Evolutionary conservation across 2,329 filamentous ascomycete genomes (phyloP), one percentile per base, ranked within the genome.

Genomic region (Penicillium sp.): DNA sequence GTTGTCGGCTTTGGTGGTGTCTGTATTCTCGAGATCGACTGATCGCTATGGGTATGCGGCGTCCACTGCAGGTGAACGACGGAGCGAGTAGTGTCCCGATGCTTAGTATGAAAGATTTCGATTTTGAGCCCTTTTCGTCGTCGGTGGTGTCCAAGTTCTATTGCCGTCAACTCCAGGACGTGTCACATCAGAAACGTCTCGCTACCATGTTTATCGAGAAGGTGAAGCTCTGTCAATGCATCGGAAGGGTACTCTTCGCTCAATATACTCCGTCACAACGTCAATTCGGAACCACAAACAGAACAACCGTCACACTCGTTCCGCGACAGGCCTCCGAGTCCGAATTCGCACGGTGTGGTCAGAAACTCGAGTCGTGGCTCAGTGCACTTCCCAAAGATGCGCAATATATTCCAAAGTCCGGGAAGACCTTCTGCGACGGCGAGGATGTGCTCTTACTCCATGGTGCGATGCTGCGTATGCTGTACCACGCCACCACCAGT

Each of bases 1-100:
- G 89, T 81, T 91, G 90, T 69, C 80, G 89, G 33, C 88, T 95
- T 54, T 95, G 90, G 90, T 95, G 90, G 90, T 92, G 88, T 22
- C 88, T 89, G 55, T 95, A 92, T 64, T 93, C 95, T 82, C 85
- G 89, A 35, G 90, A 95, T 69, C 86, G 89, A 31, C 79, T 95
- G 16, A 88, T 95, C 52, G 90, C 90, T 1, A 78, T 95, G 31
- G 90, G 90, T 41, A 91, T 95, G 87, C 82, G 90, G 39, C 82
- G 90, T 33, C 90, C 89, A 2, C 92, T 88, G 2, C 80, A 89
- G 53, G 92, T 95, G 71, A 93, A 95, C 74, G 85, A 89, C 55
- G 87, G 91, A 58, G 89, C 95, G 63, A 93, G 88, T 64, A 88
- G 95, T 62, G 88, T 95, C n/a, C 88, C 89, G 1, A 90, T 95